These are phyloP conservation scores for Daldinia sp. DNA, from an alignment of 2,329 filamentous ascomycete species.

Conservation along the genomic window DNA sequence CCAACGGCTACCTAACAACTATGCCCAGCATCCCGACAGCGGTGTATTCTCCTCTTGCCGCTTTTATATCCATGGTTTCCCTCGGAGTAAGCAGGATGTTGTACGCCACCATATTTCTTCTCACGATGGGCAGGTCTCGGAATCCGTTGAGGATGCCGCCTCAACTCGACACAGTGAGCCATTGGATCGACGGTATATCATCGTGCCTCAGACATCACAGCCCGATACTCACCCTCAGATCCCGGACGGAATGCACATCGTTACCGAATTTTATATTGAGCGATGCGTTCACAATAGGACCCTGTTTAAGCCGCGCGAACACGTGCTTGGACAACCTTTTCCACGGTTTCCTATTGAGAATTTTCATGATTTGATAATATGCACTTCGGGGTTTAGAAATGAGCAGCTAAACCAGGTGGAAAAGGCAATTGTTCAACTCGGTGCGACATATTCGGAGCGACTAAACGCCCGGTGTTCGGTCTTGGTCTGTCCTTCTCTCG, in stretches of 20 bases:
- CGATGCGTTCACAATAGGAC: conserved; percentile 80
- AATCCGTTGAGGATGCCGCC: conserved; percentile 53
- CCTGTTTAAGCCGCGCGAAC: conserved; percentile 72
- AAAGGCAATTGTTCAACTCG: conserved; percentile 77
- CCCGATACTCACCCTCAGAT: conserved; percentile 54
- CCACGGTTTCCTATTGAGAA: conserved; percentile 72
- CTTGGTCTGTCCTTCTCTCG: conserved; percentile 72
- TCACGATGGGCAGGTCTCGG: conserved; percentile 56
- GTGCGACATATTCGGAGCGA: conserved; percentile 81
- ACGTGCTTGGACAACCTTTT: conserved; percentile 82
- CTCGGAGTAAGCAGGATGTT: conserved; percentile 57
- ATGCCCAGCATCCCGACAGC: conserved; percentile 26
- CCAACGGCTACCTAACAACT: conserved; percentile 8
- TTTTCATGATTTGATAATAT: conserved; percentile 75
- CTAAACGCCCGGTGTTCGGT: conserved; percentile 77
- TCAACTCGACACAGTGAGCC: conserved; percentile 39
- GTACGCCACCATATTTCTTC: conserved; percentile 58
- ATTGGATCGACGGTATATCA: conserved; percentile 56
- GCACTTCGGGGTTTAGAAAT: conserved; percentile 82
- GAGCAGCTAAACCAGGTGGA: conserved; percentile 87
- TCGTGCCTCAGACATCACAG: conserved; percentile 63
- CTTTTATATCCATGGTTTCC: conserved; percentile 70
- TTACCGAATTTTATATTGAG: conserved; percentile 96
- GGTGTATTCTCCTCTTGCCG: conserved; percentile 63
- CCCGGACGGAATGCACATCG: conserved; percentile 56